Conservation (phyloP, 768 basidiomycete species). For the Ramaria rubella region DNA sequence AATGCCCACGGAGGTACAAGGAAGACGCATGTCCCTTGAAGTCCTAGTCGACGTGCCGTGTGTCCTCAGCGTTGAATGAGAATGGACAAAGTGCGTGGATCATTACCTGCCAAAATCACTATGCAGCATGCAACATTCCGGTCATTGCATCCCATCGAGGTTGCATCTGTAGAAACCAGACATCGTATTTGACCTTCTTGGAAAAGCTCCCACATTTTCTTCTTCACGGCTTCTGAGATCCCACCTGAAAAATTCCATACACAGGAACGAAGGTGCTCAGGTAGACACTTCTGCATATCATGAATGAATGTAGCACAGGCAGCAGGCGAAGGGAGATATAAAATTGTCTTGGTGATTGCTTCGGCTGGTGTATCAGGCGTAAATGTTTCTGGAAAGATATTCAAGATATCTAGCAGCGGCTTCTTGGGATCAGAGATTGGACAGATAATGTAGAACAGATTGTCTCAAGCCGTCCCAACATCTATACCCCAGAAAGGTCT, state of each 20-base stretch:
- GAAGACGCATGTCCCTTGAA: constrained; percentile 9
- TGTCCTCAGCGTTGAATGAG: constrained; percentile 10
- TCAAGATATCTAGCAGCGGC: constrained; percentile 15
- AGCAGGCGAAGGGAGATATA: constrained; percentile 19
- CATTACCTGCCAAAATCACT: not conserved
- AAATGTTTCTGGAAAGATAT: constrained; percentile 14
- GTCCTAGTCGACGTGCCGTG: constrained; percentile 9
- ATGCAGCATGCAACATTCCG: constrained; percentile 12
- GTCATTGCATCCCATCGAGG: constrained; percentile 21
- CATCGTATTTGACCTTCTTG: constrained; percentile 14
- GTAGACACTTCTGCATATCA: constrained; percentile 16
- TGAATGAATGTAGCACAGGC: constrained; percentile 14
- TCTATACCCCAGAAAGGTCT: constrained; percentile 31
- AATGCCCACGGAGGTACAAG: constrained; percentile 17
- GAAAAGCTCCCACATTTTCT: constrained; percentile 17
- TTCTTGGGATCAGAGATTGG: constrained; percentile 13
- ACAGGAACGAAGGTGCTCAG: constrained; percentile 16
- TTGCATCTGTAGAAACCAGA: constrained; percentile 20
- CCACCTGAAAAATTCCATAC: constrained; percentile 20
- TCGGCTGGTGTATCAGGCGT: constrained; percentile 8
- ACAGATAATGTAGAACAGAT: constrained; percentile 20
- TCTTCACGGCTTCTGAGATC: constrained; percentile 17
- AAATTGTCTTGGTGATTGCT: constrained; percentile 15
- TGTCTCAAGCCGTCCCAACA: constrained; percentile 21
- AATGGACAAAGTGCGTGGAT: not conserved